Evolutionary conservation across 169 alveolate species (phyloP), one percentile per base, ranked within the genome.

Genomic region (Cyclospora cayetanensis): DNA sequence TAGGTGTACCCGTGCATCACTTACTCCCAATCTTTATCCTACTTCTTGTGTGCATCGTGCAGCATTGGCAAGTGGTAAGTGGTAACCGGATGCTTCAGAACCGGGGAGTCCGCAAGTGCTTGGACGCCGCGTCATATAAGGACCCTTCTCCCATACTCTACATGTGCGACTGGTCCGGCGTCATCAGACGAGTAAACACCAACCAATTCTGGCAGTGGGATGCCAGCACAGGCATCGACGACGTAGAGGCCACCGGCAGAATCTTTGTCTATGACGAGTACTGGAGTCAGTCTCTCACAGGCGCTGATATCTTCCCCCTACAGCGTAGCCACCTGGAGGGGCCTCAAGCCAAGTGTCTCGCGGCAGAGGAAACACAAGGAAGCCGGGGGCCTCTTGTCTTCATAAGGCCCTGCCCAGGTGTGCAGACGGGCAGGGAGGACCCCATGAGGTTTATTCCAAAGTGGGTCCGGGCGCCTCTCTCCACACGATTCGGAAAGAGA

Each of bases 141-240:
- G 90, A n/a, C 20, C 42, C 42, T 29, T 25, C 80, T 25, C 93
- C 93, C 9, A 29, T 74, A 27, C 1, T 41, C 35, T 72, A 31
- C 42, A 18, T 22, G 18, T 89, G 93, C 88, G 93, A 89, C 82
- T 89, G 93, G 93, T 20, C 34, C 43, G 41, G 82, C 41, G 89
- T 74, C 15, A 46, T 72, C 42, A 60, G 66, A 25, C 42, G 82
- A 2, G 31, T 15, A n/a, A 89, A 76, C 50, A 22, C 1, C 7
- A 89, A 89, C 18, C 89, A 89, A 68, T 35, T 89, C 35, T 89
- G 93, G 93, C 93, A 89, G 70, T 74, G 43, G 50, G 93, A 89
- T 46, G 72, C 90, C 15, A 60, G 31, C 7, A 50, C 22, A 2
- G 31, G 9, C 25, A 29, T 41, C 5, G 53, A 35, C 2, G 50